Conservation (phyloP, 2,329 filamentous ascomycete genomes). For the Nigrospora sphaerica region DNA sequence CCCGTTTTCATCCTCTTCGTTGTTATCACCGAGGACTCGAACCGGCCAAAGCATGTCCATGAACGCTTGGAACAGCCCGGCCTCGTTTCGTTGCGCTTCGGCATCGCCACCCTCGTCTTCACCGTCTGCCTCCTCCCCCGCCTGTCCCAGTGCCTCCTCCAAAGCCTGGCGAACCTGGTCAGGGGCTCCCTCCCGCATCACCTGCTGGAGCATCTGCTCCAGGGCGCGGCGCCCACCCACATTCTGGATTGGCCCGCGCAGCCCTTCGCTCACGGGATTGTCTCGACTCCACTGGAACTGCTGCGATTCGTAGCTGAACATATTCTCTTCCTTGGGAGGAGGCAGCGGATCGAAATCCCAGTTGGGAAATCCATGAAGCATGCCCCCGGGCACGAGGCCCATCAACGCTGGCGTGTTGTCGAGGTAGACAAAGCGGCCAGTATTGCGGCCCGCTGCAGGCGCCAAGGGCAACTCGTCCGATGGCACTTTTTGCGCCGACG, state of each 20-base stretch:
- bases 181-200: slow-evolving; percentile 11
- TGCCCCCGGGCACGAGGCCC: slow-evolving; percentile 56
- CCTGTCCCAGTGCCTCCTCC: slow-evolving; percentile 10
- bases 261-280: not conserved
- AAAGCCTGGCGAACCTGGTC: slow-evolving; percentile 11
- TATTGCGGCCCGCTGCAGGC: slow-evolving; percentile 34
- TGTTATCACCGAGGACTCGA: not conserved
- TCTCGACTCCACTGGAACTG: slow-evolving; percentile 32
- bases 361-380: slow-evolving; percentile 59
- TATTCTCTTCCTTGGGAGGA: slow-evolving; percentile 50
- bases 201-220: slow-evolving; percentile 10
- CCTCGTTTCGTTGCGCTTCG: not conserved
- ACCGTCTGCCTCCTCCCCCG: slow-evolving; percentile 4
- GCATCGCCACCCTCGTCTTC: slow-evolving; percentile 4
- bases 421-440: slow-evolving; percentile 72
- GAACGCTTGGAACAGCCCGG: slow-evolving; percentile 2
- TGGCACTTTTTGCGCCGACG: slow-evolving; percentile 40
- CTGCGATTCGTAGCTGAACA: slow-evolving; percentile 38
- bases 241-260: not conserved
- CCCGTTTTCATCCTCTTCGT: not conserved
- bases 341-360: slow-evolving; percentile 79
- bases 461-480: slow-evolving; percentile 26
- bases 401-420: slow-evolving; percentile 69
- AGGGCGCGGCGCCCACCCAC: slow-evolving; percentile 1
- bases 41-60: slow-evolving; percentile 6